Conservation (phyloP, 2,329 filamentous ascomycete species). For the Diplocarpon rosae region DNA sequence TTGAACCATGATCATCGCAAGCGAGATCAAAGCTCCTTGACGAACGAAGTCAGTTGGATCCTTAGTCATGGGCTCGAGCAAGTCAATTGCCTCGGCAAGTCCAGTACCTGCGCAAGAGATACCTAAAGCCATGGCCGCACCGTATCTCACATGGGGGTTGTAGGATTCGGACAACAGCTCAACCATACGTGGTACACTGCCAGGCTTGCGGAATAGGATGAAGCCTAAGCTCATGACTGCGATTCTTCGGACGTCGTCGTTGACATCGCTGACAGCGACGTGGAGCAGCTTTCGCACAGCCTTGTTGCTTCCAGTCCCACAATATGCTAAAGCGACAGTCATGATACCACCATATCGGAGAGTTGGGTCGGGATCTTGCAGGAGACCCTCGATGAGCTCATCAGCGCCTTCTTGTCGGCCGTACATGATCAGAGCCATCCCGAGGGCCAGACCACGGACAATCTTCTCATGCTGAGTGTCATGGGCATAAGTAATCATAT, state of each 20-base stretch:
- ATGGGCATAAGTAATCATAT: constrained; percentile 96
- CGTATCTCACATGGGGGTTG: constrained; percentile 96
- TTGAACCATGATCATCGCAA: constrained; percentile 98
- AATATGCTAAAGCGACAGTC: constrained; percentile 96
- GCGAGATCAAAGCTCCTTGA: constrained; percentile 85
- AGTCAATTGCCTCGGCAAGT: constrained; percentile 88
- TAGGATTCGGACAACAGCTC: constrained; percentile 97
- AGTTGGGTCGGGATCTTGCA: constrained; percentile 88
- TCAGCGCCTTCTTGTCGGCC: constrained; percentile 90
- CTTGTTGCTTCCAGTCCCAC: constrained; percentile 96
- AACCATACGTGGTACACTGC: constrained; percentile 95
- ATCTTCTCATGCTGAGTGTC: constrained; percentile 99
- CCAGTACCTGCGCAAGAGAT: constrained; percentile 97
- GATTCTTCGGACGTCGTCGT: constrained; percentile 89
- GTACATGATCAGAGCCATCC: constrained; percentile 98
- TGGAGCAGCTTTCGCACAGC: constrained; percentile 92
- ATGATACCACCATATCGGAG: constrained; percentile 95
- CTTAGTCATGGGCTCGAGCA: constrained; percentile 98
- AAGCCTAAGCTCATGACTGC: constrained; percentile 98
- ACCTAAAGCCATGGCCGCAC: constrained; percentile 94
- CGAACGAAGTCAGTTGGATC: constrained; percentile 97
- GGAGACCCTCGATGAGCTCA: constrained; percentile 82
- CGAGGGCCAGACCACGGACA: constrained; percentile 85
- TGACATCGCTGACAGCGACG: constrained; percentile 94
- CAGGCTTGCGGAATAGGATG: constrained; percentile 95